Base-by-base conservation (phyloP, 2,329 filamentous ascomycete species). In the Aspergillus pseudonomiae region DNA sequence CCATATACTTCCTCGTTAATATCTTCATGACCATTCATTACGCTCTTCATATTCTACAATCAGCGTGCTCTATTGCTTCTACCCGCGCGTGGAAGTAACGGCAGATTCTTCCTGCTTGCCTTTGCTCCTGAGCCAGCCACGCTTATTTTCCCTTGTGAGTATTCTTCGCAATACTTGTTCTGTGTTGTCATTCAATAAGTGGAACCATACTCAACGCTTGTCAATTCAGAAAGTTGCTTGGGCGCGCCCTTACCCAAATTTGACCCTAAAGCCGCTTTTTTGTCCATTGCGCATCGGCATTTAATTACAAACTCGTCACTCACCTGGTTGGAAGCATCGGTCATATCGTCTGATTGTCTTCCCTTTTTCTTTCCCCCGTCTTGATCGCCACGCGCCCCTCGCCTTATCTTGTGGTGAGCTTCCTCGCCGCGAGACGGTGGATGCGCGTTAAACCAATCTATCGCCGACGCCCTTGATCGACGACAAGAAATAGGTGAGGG, bases 401-500 rank as follows among this genome's bases (percentile, higher is more conserved):
- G 60, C 69, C 41, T 72, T 63, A 63, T 67, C 69, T 68, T 61
- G 63, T 65, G 65, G 68, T 68, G 65, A 65, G 63, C 53, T 65
- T 30, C 57, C 57, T 67, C 64, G 60, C 68, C 65, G 58, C 65
- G 67, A 71, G 64, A 71, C 70, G 68, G 73, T 76, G 75, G 72
- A 75, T 72, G 75, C 71, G 74, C 74, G 71, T 67, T 69, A 70
- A 67, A 66, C 65, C 54, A 56, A 41, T 52, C 53, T 60, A 55
- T 63, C 30, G 30, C 54, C 59, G 64, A 73, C 67, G 70, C 69
- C 69, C 70, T 70, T 72, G 68, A 70, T 69, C 66, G 67, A 69
- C 68, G 64, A 67, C 67, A 70, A 71, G 64, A 56, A 60, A 65
- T 59, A 70, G 71, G 70, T 73, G 72, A 76, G 71, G 74, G 76